Base-by-base conservation (phyloP, 2,329 filamentous ascomycete genomes). In the Nigrospora osmanthi region DNA sequence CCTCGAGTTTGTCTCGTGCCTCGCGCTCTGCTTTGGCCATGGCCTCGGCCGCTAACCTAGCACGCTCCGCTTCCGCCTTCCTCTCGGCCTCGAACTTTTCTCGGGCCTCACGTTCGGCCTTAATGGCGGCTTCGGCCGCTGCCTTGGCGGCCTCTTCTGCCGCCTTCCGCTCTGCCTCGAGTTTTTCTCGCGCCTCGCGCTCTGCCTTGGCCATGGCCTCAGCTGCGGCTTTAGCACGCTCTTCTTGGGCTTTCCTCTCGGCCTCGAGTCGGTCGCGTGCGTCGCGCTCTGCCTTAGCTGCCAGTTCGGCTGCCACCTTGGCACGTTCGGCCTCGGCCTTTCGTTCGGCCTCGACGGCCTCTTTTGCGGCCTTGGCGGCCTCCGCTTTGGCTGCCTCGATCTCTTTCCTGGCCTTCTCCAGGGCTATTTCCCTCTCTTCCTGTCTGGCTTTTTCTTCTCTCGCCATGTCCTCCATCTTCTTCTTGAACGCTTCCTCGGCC, bases 351-450 rank as follows among this genome's bases (percentile, higher is more conserved):
- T 68, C 67, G 6, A 70, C 53, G 32, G 62, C 59, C 41, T 69
- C 65, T 38, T 59, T 58, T 3, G 73, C 69, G 2, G 61, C 61
- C 34, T 58, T 62, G 48, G 74, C 71, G 2, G 72, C 72, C 32
- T 75, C 72, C 15, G 54, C 58, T 47, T 59, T 68, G 7, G 72
- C 72, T 19, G 63, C 64, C 44, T 74, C 72, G 6, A 77, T 67
- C 46, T 76, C 70, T 48, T 65, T 55, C 43, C 57, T 55, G 5
- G 69, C 66, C 42, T 71, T 68, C 42, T 73, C 74, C 35, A 73
- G 61, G 1, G 69, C 69, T 19, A 52, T 49, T 40, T 58, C 63
- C 46, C 62, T 59, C 40, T 61, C 62, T 44, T 62, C 58, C 15
- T 59, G 49, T 49, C 55, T 52, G 17, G 59, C 52, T 45, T 64